A percentile compares a stretch with the other conserved stretches of the same genome.
These are phyloP conservation scores for Hordeum pubiflorum DNA, from an alignment of 202 grass and related monocot species.

Conservation along the genomic window DNA sequence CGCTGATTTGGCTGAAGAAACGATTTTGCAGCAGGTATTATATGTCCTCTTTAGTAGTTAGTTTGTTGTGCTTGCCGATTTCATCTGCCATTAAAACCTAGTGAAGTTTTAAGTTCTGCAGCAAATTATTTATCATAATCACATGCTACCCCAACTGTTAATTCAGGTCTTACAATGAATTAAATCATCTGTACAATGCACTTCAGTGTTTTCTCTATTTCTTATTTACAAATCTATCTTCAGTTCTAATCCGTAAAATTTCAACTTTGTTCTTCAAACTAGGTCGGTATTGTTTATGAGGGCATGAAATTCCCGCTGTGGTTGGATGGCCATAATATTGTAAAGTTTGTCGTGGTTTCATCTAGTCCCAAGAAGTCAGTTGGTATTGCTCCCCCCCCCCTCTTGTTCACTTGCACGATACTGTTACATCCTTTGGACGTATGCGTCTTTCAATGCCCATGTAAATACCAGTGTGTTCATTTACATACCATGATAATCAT, in stretches of 20 bases:
- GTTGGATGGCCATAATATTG: constrained; percentile 82
- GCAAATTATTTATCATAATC: neutral
- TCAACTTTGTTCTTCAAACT: constrained; percentile 30
- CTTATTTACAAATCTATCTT: constrained; percentile 10
- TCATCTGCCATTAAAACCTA: neutral
- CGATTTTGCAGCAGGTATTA: constrained; percentile 76
- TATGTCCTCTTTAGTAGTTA: neutral
- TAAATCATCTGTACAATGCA: neutral
- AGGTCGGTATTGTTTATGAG: constrained; percentile 81
- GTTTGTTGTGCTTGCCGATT: neutral
- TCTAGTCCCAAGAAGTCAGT: constrained; percentile 62
- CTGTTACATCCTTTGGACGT: neutral
- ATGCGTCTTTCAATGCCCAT: constrained; percentile 1
- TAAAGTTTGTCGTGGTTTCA: constrained; percentile 78
- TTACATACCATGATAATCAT: neutral
- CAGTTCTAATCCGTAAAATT: neutral
- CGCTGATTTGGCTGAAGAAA: constrained; percentile 79
- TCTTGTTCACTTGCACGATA: constrained; percentile 2
- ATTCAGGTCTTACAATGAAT: neutral
- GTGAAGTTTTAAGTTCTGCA: neutral
- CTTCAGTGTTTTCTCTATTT: neutral
- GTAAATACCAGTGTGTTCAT: neutral
- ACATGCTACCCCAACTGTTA: neutral
- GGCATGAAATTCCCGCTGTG: constrained; percentile 96
- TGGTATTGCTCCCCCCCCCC: constrained; percentile 43